phyloP scores from a whole-genome alignment of 257 asterid genomes.

The Buddleja alternifolia region DNA sequence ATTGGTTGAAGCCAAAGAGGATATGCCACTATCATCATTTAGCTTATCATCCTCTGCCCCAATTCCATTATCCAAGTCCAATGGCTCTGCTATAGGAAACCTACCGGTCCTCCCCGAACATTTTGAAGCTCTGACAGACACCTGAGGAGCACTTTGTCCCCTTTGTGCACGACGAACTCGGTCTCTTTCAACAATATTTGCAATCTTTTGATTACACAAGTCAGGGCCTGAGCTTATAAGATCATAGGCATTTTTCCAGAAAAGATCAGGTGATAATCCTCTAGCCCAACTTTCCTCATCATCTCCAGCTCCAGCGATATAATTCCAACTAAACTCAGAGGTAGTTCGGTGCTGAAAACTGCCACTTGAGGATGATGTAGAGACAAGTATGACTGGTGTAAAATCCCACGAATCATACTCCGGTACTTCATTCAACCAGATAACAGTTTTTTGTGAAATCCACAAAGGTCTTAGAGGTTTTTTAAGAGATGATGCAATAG shows the following conservation, averaged over 20 bases:
- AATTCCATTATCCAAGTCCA: slow-evolving; percentile 26
- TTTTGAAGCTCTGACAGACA: slow-evolving; percentile 57
- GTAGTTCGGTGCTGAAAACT: slow-evolving; percentile 62
- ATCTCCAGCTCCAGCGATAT: slow-evolving; percentile 99
- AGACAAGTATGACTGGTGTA: slow-evolving; percentile 80
- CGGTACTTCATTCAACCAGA: slow-evolving; percentile 97
- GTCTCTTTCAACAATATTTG: slow-evolving; percentile 78
- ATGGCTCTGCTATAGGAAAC: slow-evolving; percentile 30
- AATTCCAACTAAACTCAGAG: slow-evolving; percentile 94
- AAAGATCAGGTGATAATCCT: slow-evolving; percentile 70
- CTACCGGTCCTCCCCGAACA: slow-evolving; percentile 27
- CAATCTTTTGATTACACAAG: slow-evolving; percentile 73
- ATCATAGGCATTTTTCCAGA: slow-evolving; percentile 89
- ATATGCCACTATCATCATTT: slow-evolving; percentile 37
- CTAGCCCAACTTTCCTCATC: slow-evolving; percentile 99
- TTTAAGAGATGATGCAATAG: slow-evolving; percentile 55
- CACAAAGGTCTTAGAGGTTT: slow-evolving; percentile 89
- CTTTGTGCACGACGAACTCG: slow-evolving; percentile 74
- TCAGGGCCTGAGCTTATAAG: slow-evolving; percentile 80
- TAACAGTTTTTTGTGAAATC: slow-evolving; percentile 92
- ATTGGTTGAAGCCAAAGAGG: slow-evolving; percentile 72
- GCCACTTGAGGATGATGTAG: slow-evolving; percentile 64
- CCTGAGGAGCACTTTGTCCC: slow-evolving; percentile 78
- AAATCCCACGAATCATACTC: slow-evolving; percentile 93
- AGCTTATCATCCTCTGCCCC: slow-evolving; percentile 32